Evolutionary conservation across 2,329 filamentous ascomycete species (phyloP), one percentile per base, ranked within the genome.

Genomic region (Graphilbum fragrans): DNA sequence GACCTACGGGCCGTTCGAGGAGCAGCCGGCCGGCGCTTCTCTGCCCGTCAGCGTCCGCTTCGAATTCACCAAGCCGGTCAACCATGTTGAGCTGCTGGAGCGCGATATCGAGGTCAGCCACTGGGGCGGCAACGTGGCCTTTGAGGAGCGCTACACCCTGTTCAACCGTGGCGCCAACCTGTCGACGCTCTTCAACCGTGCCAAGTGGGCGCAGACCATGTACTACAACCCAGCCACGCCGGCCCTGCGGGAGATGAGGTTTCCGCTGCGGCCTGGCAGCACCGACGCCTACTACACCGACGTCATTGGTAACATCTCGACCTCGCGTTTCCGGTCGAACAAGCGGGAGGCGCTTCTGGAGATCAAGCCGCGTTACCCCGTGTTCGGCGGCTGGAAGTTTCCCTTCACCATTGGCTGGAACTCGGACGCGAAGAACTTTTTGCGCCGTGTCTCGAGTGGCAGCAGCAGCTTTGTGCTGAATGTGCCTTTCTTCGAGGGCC

Each of bases 331-430:
- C 72, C 75, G 88, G 47, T 77, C 70, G 50, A 84, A 77, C 58
- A 75, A 72, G 57, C 78, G 82, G 19, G 84, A 90, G 61, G 82
- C 85, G n/a, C 66, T 82, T 34, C 73, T 98, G 22, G 88, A 95
- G 61, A 71, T 95, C 48, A 92, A 88, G 69, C 92, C 92, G 18
- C 78, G 92, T 40, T 98, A 94, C 61, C 92, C 92, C n/a, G 61
- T 98, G 20, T 98, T 95, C 54, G 92, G 92, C 45, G 87, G 86
- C 46, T 98, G 92, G 92, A 94, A 94, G 63, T 96, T 95, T 63
- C 92, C 85, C 50, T 98, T 96, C 69, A 86, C 83, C 45, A 80
- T 96, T 43, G 92, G 92, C 51, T 98, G 92, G 92, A 93, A 96
- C 65, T 80, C 84, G 40, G 78, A 94, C 50, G 70, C 93, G 22